Evolutionary conservation across 108 stramenopile species (phyloP).

Genomic region (Craspedostauros australis): DNA sequence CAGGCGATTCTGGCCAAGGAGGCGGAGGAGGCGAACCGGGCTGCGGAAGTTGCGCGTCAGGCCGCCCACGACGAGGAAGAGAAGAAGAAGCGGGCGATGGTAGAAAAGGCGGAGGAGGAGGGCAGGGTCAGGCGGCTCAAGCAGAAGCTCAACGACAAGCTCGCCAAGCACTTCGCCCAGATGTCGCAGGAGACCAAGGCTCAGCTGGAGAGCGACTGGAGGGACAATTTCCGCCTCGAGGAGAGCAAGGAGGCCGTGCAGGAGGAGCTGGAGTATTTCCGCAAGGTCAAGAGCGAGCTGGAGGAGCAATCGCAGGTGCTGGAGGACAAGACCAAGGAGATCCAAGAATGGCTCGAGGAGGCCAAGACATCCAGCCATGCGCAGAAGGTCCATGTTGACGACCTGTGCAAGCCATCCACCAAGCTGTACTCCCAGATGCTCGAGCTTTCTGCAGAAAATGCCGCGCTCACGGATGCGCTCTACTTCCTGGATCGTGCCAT

Average conservation of each 20-base stretch:
- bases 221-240: constrained; percentile 44
- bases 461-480: constrained; percentile 66
- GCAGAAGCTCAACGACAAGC: constrained; percentile 37
- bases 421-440: constrained; percentile 68
- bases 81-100: constrained; percentile 16
- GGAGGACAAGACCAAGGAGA: constrained; percentile 36
- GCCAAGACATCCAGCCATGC: constrained; percentile 11
- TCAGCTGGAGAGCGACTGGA: constrained; percentile 34
- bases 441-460: constrained; percentile 59
- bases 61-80: constrained; percentile 30
- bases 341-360: constrained; percentile 48
- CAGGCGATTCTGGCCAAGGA: constrained; percentile 34
- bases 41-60: constrained; percentile 38
- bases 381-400: constrained; percentile 20
- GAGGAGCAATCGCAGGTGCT: constrained; percentile 27
- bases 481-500: constrained; percentile 81
- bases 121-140: constrained; percentile 28
- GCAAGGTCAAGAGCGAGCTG: constrained; percentile 29
- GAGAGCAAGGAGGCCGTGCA: constrained; percentile 20
- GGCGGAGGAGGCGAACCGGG: constrained; percentile 42
- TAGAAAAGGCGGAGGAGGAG: constrained; percentile 36
- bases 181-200: constrained; percentile 26
- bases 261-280: constrained; percentile 35
- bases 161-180: constrained; percentile 24
- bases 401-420: constrained; percentile 45